Conservation (phyloP, 1,284 basidiomycete species). For the Psilocybe mexicana region DNA sequence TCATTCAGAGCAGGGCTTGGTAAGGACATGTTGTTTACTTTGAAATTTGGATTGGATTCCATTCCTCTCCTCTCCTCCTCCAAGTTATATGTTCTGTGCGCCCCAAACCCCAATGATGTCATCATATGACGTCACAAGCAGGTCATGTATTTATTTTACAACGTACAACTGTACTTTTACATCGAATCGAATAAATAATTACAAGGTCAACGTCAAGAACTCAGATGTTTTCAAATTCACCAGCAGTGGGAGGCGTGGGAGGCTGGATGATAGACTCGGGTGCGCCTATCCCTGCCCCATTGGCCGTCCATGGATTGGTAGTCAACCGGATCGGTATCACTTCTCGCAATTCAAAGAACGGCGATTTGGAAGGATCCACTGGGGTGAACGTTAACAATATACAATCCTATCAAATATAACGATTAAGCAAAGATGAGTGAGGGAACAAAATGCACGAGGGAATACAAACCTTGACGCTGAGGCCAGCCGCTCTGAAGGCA, state of each 20-base stretch:
- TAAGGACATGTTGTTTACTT: neutral
- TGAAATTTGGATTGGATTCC: too few species aligned
- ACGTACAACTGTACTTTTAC: too few species aligned
- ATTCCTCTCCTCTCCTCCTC: neutral
- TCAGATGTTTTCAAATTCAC: constrained; percentile 1
- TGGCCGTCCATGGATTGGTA: constrained; percentile 60
- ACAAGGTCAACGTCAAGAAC: neutral
- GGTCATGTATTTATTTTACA: too few species aligned
- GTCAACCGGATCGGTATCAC: constrained; percentile 65
- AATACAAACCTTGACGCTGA: constrained; percentile 56
- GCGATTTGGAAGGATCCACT: constrained; percentile 50
- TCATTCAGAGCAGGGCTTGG: neutral
- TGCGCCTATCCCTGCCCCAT: constrained; percentile 36
- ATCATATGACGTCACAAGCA: neutral
- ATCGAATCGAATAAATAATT: neutral
- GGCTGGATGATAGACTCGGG: constrained; percentile 15
- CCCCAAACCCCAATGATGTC: neutral
- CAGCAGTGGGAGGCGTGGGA: constrained; percentile 17
- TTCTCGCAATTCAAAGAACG: constrained; percentile 59
- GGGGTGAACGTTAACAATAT: constrained; percentile 62
- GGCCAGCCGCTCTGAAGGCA: constrained; percentile 65
- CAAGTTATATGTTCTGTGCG: neutral
- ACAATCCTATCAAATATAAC: constrained; percentile 48
- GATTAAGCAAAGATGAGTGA: neutral
- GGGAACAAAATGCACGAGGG: neutral